Evolutionary conservation across 371 early-diverging fungal species (phyloP), one percentile per base, ranked within the genome.

Genomic region (Haplosporangium sp.): DNA sequence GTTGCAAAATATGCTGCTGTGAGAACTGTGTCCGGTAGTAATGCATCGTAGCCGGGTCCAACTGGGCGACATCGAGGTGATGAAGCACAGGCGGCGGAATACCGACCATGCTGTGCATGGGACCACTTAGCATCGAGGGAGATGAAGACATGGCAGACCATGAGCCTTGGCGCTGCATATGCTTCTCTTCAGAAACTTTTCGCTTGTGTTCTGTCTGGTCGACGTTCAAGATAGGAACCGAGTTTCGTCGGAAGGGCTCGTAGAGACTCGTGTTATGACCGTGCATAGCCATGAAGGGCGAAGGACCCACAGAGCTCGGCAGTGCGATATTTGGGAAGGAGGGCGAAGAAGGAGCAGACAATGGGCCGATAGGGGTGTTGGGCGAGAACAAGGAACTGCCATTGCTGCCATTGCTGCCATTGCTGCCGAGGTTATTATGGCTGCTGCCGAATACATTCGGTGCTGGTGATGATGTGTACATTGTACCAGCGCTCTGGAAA

Each of bases 131-230:
- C 55, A 58, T 41, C 6, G 64, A 53, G 11, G 74, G 46, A 0
- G 64, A 46, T n/a, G 76, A 66, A 14, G 76, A 64, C 9, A 74
- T 41, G 4, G 76, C 55, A 7, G 79, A 77, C 79, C 79, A 77
- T 7, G 79, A 77, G 18, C 79, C 79, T 51, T 77, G 79, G 20
- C 79, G 64, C 1, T 77, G 79, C 65, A 77, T 67, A 40, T 71
- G 67, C 40, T 77, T 77, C 37, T 77, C 79, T 40, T 77, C 79
- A n/a, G 79, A 77, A 12, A 52, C 60, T 51, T 71, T 77, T 57
- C 79, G 79, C 47, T 77, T 77, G 61, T 77, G 79, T 21, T 77
- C 79, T 8, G 79, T 64, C 46, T 77, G 79, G 41, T 72, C 79
- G 40, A 67, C 79, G 0, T 67, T 67, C 41, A 77, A 59, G 38